Base-by-base conservation (phyloP, 495 filamentous ascomycete genomes). In the Cudoniella acicularis region DNA sequence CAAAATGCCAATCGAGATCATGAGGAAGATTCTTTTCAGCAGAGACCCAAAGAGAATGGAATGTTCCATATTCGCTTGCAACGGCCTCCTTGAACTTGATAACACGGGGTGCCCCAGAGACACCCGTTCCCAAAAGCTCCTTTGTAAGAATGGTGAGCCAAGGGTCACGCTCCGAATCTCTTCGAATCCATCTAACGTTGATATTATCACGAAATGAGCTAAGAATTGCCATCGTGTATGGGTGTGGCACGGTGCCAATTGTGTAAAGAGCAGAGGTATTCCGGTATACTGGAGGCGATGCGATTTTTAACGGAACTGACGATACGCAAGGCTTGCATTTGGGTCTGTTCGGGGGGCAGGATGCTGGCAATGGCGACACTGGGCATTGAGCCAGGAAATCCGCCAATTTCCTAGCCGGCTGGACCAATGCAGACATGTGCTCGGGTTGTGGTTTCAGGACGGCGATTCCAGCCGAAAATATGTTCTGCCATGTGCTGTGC, bases 201-300 rank as follows among this genome's bases (percentile, higher is more conserved):
- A 91, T 70, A 2, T 81, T 74, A 1, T 81, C 75, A 2, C 72
- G 69, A 3, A 73, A 69, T 51, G 74, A 68, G 47, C 67, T 59
- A 2, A 98, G 75, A 17, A 82, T 80, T 48, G 84, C 76, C 10
- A 91, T 73, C 10, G 92, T 96, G 72, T 89, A 96, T 0, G 94
- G 94, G 64, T 98, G 94, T 0, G 94, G 93, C 4, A 98, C 84
- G 8, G 84, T 87, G 63, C 86, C 91, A 62, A 98, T 90, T 17
- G 87, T 90, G 75, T 90, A 97, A 13, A 85, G 64, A 9, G 75
- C 75, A 1, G 83, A 78, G 10, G 77, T 80, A 66, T 91, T 88
- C 40, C 73, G 73, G 69, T 86, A 87, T 16, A 69, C 72, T 2
- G 77, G 64, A 0, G 83, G 83, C 9, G 83, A 87, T 30, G 72